These are phyloP conservation scores for Taxillus chinensis DNA, from an alignment of 164 flowering plant species.

Conservation along the genomic window DNA sequence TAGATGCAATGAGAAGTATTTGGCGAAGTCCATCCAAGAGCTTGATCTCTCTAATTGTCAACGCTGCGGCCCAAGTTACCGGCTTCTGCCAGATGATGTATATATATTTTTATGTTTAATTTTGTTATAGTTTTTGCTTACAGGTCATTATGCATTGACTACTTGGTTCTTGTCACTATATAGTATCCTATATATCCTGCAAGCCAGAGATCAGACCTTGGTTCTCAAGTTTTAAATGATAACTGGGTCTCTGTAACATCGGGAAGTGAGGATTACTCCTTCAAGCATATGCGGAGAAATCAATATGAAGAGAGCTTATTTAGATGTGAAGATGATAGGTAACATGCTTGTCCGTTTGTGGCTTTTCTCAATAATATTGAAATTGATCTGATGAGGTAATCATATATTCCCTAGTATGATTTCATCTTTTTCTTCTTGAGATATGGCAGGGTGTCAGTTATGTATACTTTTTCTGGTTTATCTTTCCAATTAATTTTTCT, in stretches of 20 bases:
- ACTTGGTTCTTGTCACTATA: conserved; percentile 7
- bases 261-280: conserved; percentile 77
- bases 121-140: neutral
- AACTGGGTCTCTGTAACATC: conserved; percentile 77
- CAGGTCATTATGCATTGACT: neutral
- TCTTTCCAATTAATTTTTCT: too few species aligned
- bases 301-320: conserved; percentile 71
- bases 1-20: conserved; percentile 40
- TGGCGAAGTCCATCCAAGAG: conserved; percentile 59
- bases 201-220: conserved; percentile 61
- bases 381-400: too few species aligned
- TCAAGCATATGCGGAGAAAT: conserved; percentile 69
- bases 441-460: neutral
- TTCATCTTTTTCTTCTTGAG: neutral
- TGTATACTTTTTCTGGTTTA: neutral
- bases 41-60: conserved; percentile 58
- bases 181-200: conserved; percentile 62
- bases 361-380: neutral
- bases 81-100: conserved; percentile 68
- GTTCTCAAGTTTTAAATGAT: conserved; percentile 60
- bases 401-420: too few species aligned
- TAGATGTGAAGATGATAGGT: conserved; percentile 82
- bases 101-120: conserved; percentile 2
- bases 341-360: neutral
- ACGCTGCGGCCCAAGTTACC: conserved; percentile 65